These are phyloP conservation scores for Malassezia equina DNA, from an alignment of 1,284 basidiomycete species.

Conservation along the genomic window DNA sequence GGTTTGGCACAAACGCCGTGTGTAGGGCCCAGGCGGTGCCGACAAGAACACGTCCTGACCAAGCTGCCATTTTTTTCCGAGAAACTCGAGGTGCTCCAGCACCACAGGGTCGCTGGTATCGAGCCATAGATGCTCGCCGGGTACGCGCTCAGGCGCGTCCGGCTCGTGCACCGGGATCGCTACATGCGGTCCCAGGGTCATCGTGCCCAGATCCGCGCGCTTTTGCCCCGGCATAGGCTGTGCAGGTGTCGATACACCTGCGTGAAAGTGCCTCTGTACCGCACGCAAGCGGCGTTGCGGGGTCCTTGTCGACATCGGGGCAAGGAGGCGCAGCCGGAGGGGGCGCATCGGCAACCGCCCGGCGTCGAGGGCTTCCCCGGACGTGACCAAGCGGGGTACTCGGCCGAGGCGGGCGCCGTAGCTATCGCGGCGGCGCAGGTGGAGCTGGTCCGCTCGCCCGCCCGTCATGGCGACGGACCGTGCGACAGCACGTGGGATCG, in stretches of 20 bases:
- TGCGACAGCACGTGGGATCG: background rate
- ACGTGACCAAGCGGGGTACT: background rate
- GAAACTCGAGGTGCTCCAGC: conserved; percentile 42
- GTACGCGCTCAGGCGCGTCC: conserved; percentile 29
- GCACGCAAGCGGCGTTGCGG: background rate
- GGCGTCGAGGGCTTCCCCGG: background rate
- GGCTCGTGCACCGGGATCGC: conserved; percentile 37
- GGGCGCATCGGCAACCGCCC: background rate
- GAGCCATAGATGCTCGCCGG: conserved; percentile 34
- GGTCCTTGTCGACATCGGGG: background rate
- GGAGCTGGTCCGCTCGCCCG: background rate
- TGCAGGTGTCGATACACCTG: background rate
- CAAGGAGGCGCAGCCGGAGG: background rate
- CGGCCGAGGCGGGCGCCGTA: conserved; percentile 1
- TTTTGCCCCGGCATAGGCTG: background rate
- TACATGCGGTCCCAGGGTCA: conserved; percentile 40
- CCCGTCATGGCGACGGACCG: background rate
- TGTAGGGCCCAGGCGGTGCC: conserved; percentile 46
- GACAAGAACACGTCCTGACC: conserved; percentile 46
- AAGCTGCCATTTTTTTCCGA: conserved; percentile 46
- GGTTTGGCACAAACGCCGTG: conserved; percentile 47
- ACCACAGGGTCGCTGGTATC: conserved; percentile 40
- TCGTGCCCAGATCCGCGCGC: conserved; percentile 21
- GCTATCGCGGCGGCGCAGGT: background rate
- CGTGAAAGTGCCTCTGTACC: conserved; percentile 8